phyloP scores from a whole-genome alignment of 495 filamentous ascomycete genomes.

The Pyrenopolyporus hunteri region DNA sequence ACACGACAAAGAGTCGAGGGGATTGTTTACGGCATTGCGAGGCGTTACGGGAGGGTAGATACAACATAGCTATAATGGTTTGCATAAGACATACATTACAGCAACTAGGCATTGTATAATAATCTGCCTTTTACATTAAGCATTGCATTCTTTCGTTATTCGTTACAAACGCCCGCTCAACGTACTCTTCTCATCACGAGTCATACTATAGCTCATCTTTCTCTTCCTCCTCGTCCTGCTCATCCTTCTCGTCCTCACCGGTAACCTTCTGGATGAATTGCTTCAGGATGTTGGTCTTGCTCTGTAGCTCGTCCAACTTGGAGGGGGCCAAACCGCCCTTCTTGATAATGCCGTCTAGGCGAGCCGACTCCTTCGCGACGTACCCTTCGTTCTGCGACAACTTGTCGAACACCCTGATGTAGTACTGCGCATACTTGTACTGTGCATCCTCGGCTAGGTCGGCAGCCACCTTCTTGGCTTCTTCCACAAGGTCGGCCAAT shows the following conservation, averaged over 20 bases:
- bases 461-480: constrained; percentile 72
- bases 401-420: constrained; percentile 88
- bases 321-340: constrained; percentile 85
- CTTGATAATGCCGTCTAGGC: constrained; percentile 77
- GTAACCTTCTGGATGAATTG: constrained; percentile 63
- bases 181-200: constrained; percentile 12
- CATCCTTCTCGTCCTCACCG: constrained; percentile 9
- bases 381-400: constrained; percentile 75
- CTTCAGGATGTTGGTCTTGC: constrained; percentile 85
- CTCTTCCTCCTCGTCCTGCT: background rate
- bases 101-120: background rate
- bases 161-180: constrained; percentile 15
- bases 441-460: constrained; percentile 64
- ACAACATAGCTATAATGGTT: constrained; percentile 7
- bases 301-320: constrained; percentile 89
- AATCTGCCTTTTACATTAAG: constrained; percentile 8
- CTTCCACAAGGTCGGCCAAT: constrained; percentile 63
- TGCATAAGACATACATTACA: background rate
- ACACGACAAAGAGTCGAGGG: background rate
- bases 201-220: constrained; percentile 74
- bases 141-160: constrained; percentile 24
- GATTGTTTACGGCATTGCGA: constrained; percentile 17
- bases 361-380: constrained; percentile 81
- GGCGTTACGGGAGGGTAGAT: constrained; percentile 42
- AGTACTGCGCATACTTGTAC: constrained; percentile 88